Evolutionary conservation across 108 stramenopile genomes (phyloP).

Genomic region (Cyclotella baltica): DNA sequence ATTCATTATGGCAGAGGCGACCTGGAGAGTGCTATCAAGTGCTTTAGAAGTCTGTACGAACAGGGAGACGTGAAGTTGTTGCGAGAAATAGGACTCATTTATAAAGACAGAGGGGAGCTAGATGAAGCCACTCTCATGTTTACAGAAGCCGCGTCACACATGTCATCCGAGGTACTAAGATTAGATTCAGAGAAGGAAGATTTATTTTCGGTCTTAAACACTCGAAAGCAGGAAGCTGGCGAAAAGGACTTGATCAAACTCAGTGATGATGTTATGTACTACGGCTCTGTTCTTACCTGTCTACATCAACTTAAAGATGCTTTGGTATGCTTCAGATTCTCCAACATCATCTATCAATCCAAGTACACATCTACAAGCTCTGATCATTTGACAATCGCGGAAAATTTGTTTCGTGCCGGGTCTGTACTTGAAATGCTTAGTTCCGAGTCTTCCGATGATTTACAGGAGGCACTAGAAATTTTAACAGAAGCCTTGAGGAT

Average conservation of each 20-base stretch:
- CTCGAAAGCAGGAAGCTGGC: conserved; percentile 24
- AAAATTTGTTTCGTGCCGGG: conserved; percentile 41
- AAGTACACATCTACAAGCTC: conserved; percentile 29
- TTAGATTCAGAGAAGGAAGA: conserved; percentile 19
- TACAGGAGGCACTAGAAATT: conserved; percentile 50
- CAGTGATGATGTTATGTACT: conserved; percentile 37
- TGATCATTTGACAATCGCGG: conserved; percentile 52
- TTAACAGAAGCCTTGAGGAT: conserved; percentile 56
- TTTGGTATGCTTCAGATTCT: conserved; percentile 46
- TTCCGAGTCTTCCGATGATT: background rate
- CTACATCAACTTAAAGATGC: conserved; percentile 39
- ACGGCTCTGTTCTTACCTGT: conserved; percentile 39
- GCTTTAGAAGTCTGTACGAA: conserved; percentile 39
- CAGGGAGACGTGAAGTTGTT: conserved; percentile 33
- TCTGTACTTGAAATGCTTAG: conserved; percentile 38
- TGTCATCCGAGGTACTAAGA: conserved; percentile 16
- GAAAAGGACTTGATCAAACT: conserved; percentile 36
- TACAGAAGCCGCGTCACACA: conserved; percentile 27
- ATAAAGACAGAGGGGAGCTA: conserved; percentile 41
- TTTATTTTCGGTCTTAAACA: conserved; percentile 26
- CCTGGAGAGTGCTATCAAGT: conserved; percentile 47
- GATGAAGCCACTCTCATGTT: conserved; percentile 37
- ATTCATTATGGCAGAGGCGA: conserved; percentile 53
- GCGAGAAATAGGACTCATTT: conserved; percentile 39
- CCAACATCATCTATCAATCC: conserved; percentile 42